Evolutionary conservation across 805 yeast genomes (phyloP).

Genomic region (Zygotorulaspora danielsina): DNA sequence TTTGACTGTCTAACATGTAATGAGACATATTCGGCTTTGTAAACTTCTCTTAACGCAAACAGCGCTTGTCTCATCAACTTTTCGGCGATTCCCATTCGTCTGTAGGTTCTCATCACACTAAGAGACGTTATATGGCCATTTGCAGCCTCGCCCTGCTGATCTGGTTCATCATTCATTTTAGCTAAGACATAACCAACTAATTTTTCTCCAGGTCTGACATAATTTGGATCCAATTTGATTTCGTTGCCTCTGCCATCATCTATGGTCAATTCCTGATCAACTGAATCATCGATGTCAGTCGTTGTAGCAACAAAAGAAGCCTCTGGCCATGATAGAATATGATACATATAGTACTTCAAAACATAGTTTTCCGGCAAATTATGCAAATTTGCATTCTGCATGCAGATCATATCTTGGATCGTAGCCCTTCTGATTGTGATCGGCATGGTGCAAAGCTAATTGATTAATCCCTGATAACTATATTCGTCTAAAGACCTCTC

Average conservation of each 20-base stretch:
- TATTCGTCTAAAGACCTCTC: no score
- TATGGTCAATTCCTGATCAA: conserved; percentile 30
- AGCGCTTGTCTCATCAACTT: conserved; percentile 82
- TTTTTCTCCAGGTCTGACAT: conserved; percentile 62
- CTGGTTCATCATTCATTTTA: conserved; percentile 94
- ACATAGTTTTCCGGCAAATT: conserved; percentile 94
- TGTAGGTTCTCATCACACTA: conserved; percentile 91
- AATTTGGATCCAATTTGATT: conserved; percentile 57
- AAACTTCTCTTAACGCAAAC: conserved; percentile 74
- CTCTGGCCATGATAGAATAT: conserved; percentile 94
- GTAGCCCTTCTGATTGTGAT: conserved; percentile 87
- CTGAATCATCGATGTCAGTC: conserved; percentile 41
- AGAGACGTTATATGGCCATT: conserved; percentile 94
- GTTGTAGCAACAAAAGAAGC: conserved; percentile 94
- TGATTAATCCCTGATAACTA: no score
- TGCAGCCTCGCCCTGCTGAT: conserved; percentile 63
- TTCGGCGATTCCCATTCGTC: conserved; percentile 93
- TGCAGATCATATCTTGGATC: conserved; percentile 80
- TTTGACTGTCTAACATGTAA: conserved; percentile 92
- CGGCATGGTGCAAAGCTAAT: conserved; percentile 48
- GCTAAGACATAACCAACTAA: conserved; percentile 95
- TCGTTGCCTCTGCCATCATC: conserved; percentile 24
- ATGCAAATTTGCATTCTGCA: conserved; percentile 91
- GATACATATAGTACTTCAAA: conserved; percentile 89
- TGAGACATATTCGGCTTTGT: conserved; percentile 77